Evolutionary conservation across 371 early-diverging fungal genomes (phyloP).

Genomic region (Mortierella polycephala): DNA sequence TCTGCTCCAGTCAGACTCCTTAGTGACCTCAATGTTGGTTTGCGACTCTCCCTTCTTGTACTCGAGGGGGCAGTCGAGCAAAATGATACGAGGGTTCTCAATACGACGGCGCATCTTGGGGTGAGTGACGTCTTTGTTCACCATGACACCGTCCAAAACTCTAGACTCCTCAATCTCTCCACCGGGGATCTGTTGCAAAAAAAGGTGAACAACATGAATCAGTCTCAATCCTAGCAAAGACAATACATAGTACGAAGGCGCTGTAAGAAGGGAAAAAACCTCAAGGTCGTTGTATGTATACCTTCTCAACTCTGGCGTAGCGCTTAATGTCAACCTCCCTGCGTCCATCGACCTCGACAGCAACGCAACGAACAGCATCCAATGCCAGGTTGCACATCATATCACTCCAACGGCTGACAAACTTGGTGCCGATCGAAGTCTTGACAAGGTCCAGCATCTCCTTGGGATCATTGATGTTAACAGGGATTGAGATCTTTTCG

Average conservation of each 20-base stretch:
- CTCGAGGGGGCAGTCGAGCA: slow-evolving; percentile 99
- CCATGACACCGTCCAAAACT: slow-evolving; percentile 99
- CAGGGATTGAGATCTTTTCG: slow-evolving; percentile 84
- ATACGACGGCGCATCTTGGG: slow-evolving; percentile 99
- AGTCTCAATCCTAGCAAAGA: background rate
- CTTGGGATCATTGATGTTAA: slow-evolving; percentile 84
- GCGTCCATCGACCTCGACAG: slow-evolving; percentile 77
- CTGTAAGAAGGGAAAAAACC: background rate
- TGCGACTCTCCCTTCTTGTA: slow-evolving; percentile 99
- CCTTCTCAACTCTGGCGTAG: slow-evolving; percentile 98
- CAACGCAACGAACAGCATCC: slow-evolving; percentile 95
- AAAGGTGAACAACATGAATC: background rate
- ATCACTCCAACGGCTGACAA: slow-evolving; percentile 95
- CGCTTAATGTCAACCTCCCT: slow-evolving; percentile 97
- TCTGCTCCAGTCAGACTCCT: slow-evolving; percentile 96
- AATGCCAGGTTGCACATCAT: slow-evolving; percentile 98
- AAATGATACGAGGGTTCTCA: slow-evolving; percentile 97
- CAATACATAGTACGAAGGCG: background rate
- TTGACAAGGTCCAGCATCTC: slow-evolving; percentile 94
- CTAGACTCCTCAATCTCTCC: slow-evolving; percentile 96
- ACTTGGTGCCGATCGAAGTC: slow-evolving; percentile 97
- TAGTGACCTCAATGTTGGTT: slow-evolving; percentile 98
- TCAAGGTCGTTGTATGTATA: slow-evolving; percentile 34
- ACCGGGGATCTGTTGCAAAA: slow-evolving; percentile 88
- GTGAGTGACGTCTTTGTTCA: slow-evolving; percentile 99